These are phyloP conservation scores for Taiozyma sp. DNA, from an alignment of 1,139 yeast genomes.

Conservation along the genomic window DNA sequence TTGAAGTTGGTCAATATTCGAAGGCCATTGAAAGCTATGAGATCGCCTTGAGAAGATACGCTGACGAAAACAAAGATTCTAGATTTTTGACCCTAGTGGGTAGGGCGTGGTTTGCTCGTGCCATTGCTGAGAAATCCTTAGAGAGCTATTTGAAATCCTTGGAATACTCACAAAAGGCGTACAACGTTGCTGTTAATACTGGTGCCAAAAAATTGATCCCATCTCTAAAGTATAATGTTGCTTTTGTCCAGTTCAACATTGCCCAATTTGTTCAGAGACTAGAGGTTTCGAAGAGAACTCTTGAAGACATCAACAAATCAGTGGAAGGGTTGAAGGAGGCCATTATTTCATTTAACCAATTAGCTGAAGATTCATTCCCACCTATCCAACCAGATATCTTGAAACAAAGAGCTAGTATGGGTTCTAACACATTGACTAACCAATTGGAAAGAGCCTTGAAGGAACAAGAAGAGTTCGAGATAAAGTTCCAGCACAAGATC, in stretches of 20 bases:
- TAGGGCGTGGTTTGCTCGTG: constrained; percentile 88
- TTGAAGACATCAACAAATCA: constrained; percentile 58
- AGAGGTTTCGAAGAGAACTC: constrained; percentile 53
- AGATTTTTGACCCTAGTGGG: constrained; percentile 73
- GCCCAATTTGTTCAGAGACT: constrained; percentile 78
- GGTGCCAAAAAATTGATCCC: constrained; percentile 35
- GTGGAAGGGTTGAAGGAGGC: constrained; percentile 59
- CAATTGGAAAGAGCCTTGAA: constrained; percentile 67
- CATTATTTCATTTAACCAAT: constrained; percentile 51
- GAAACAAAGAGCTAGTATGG: constrained; percentile 81
- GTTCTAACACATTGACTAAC: constrained; percentile 67
- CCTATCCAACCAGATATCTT: constrained; percentile 79
- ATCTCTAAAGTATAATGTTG: constrained; percentile 68
- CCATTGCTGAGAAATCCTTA: constrained; percentile 60
- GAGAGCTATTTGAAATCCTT: constrained; percentile 58
- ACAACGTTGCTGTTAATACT: constrained; percentile 33
- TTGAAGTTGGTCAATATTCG: constrained; percentile 76
- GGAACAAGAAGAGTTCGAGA: constrained; percentile 70
- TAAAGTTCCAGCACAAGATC: constrained; percentile 53
- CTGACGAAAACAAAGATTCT: constrained; percentile 47
- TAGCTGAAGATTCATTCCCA: constrained; percentile 55
- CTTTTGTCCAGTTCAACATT: constrained; percentile 79
- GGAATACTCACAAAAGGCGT: constrained; percentile 57
- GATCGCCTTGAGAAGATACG: constrained; percentile 65
- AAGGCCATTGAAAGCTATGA: constrained; percentile 91